A percentile compares a stretch with the other conserved stretches of the same genome.
These are phyloP conservation scores for Thuidium tamariscinum DNA, from an alignment of 225 moss, liverwort and hornwort species.

Conservation along the genomic window DNA sequence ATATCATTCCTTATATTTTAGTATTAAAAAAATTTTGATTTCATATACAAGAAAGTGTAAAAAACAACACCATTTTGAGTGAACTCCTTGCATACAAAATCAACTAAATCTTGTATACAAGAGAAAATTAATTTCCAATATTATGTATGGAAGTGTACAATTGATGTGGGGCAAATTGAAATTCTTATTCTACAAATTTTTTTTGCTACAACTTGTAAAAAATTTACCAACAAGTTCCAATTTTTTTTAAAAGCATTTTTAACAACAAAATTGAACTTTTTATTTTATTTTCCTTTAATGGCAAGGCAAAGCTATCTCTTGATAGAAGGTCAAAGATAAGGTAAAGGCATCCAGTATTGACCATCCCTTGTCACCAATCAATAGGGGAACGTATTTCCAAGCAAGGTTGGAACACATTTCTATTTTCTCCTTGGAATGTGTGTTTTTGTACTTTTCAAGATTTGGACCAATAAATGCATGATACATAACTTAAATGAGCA, in stretches of 20 bases:
- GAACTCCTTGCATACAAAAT: neutral
- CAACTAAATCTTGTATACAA: neutral
- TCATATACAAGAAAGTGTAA: neutral
- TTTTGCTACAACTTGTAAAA: neutral
- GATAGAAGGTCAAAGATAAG: neutral
- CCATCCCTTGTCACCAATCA: too few relatives aligned
- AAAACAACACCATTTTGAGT: neutral
- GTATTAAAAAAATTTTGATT: neutral
- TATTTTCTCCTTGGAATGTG: too few relatives aligned
- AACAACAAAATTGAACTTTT: neutral
- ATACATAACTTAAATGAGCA: too few relatives aligned
- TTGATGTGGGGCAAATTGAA: accelerated
- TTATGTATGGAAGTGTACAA: neutral
- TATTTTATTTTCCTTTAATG: neutral
- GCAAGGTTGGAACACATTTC: too few relatives aligned
- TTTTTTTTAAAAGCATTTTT: neutral
- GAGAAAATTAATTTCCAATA: neutral
- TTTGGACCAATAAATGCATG: too few relatives aligned
- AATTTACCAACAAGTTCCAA: accelerated
- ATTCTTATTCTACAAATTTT: accelerated
- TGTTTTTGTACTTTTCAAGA: too few relatives aligned
- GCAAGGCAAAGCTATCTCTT: neutral
- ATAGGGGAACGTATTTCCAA: too few relatives aligned
- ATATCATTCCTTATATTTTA: neutral
- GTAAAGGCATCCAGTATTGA: too few relatives aligned